Evolutionary conservation across 2,329 filamentous ascomycete species (phyloP), one percentile per base, ranked within the genome.

Genomic region (Aspergillus intermedius): DNA sequence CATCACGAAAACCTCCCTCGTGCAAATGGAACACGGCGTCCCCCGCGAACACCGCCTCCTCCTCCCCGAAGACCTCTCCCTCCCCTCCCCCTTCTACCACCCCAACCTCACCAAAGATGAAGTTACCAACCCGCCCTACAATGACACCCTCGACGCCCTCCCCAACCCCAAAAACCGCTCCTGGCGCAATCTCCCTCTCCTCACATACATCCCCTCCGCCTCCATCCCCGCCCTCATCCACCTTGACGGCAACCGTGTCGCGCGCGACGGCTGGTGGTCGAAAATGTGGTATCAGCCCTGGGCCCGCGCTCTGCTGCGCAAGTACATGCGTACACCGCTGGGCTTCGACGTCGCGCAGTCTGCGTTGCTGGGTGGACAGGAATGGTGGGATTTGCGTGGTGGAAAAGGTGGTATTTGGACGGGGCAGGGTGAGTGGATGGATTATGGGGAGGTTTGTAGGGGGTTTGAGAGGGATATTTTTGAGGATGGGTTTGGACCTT

Each of bases 391-490:
- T 54, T 59, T 66, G 47, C 70, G 76, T 12, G 77, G 76, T 8
- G 77, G 77, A 0, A 69, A 67, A n/a, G 77, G 77, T 3, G 78
- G 77, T 6, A 61, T 78, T 3, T 81, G 78, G 78, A 78, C 76
- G 0, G 72, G 71, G 10, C 63, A 67, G n/a, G 68, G 68, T 17
- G 65, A 69, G 34, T 80, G 77, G 76, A 50, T 77, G 19, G 67
- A 68, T 0, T 77, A 76, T 63, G 68, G 67, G 5, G 74, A 78
- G 21, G 66, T 78, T 4, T 78, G 75, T 25, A 61, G 64, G 10
- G 69, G 71, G 2, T 62, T 71, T 19, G 71, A 74, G 28, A 64
- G 69, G 6, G 68, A 69, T 30, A 59, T 78, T 0, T 80, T 80
- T 53, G 60, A 64, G 6, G 77, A 80, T 54, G 70, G 67, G 0